Evolutionary conservation across 2,329 filamentous ascomycete species (phyloP).

Genomic region (Chalaropsis thielavioides): DNA sequence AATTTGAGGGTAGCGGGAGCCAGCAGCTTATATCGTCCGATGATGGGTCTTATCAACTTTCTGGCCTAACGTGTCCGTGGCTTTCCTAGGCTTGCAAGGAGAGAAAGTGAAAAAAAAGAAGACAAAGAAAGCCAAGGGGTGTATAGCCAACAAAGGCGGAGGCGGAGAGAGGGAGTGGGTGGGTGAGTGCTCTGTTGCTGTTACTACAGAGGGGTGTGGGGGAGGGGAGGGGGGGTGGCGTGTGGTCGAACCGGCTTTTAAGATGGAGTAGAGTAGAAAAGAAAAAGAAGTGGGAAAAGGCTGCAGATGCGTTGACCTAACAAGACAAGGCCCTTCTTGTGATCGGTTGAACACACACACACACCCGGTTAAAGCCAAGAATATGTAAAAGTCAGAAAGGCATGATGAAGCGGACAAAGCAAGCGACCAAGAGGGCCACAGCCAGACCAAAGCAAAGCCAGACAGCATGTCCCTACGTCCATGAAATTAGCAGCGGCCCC

Average conservation of each 20-base stretch:
- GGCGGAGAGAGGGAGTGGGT: background rate
- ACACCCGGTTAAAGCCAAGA: constrained; percentile 1
- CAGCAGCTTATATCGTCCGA: constrained; percentile 12
- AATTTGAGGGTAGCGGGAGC: constrained; percentile 5
- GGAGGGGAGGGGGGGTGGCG: background rate
- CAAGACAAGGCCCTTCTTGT: background rate
- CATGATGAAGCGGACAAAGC: background rate
- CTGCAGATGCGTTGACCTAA: background rate
- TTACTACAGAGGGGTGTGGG: background rate
- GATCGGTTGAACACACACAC: background rate
- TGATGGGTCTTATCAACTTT: constrained; percentile 1
- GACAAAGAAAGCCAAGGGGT: background rate
- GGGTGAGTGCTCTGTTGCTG: background rate
- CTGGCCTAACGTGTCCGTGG: background rate
- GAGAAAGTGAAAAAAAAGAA: background rate
- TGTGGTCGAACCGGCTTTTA: background rate
- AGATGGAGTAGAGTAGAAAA: background rate
- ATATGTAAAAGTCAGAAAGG: background rate
- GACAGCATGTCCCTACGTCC: background rate
- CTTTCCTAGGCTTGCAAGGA: background rate
- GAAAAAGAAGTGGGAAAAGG: background rate
- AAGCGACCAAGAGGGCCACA: background rate
- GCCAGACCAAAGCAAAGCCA: background rate
- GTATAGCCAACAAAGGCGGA: background rate
- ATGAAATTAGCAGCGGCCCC: background rate